Conservation (phyloP, 805 yeast species). For the Ogataea nakhonphanomensis region DNA sequence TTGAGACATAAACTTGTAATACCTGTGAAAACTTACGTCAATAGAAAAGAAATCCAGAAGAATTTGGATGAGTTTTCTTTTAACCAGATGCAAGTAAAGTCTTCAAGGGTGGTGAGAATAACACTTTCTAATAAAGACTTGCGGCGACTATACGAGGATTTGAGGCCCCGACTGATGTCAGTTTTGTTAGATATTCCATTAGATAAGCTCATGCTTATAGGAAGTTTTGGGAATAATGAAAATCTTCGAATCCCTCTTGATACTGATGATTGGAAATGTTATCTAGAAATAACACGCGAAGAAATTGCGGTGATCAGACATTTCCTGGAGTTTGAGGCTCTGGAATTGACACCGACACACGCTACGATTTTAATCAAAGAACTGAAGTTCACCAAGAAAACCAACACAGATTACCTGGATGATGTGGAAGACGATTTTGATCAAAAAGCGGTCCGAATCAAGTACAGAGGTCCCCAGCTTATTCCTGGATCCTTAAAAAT, state of each 20-base stretch:
- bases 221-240: constrained; percentile 6
- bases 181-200: constrained; percentile 21
- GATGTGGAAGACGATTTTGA: constrained; percentile 6
- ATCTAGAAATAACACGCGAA: constrained; percentile 18
- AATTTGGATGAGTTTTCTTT: constrained; percentile 17
- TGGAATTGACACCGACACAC: constrained; percentile 8
- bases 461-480: constrained; percentile 17
- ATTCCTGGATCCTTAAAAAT: constrained; percentile 23
- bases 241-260: constrained; percentile 19
- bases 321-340: constrained; percentile 1
- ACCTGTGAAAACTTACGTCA: constrained; percentile 28
- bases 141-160: constrained; percentile 18
- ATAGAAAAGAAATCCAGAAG: constrained; percentile 23
- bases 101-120: constrained; percentile 22
- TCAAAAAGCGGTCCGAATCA: constrained; percentile 16
- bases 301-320: constrained; percentile 20
- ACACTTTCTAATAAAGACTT: constrained; percentile 27
- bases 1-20: constrained; percentile 15
- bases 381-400: constrained; percentile 6
- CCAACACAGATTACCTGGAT: not conserved
- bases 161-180: constrained; percentile 16
- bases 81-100: constrained; percentile 11
- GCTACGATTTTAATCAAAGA: constrained; percentile 21
- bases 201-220: constrained; percentile 19
- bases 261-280: constrained; percentile 27